A percentile compares a stretch with the other conserved stretches of the same genome.
phyloP scores from a whole-genome alignment of 345 rosid species.

The Eucalyptus decipiens region DNA sequence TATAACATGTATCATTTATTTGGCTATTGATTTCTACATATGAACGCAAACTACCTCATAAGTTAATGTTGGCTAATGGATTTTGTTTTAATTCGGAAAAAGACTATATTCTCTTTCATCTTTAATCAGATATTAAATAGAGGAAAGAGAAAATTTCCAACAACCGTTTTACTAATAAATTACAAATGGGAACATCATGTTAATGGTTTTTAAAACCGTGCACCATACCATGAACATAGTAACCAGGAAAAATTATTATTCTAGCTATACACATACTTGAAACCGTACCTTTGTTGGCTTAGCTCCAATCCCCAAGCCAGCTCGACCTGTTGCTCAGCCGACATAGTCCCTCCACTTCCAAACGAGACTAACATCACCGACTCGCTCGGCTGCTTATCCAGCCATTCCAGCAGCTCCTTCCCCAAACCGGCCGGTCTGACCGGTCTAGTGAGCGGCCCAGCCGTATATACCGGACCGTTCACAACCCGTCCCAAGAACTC shows the following conservation, averaged over 20 bases:
- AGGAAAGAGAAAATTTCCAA: not conserved
- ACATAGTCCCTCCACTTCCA: slow-evolving; percentile 62
- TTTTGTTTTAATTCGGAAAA: not conserved
- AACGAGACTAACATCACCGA: slow-evolving; percentile 61
- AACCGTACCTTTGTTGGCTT: slow-evolving; percentile 15
- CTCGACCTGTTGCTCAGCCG: slow-evolving; percentile 28
- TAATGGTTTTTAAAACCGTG: not conserved
- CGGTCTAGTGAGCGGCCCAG: slow-evolving; percentile 29
- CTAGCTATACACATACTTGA: not conserved
- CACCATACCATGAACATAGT: not conserved
- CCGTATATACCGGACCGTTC: slow-evolving; percentile 23
- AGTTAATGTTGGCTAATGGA: not conserved
- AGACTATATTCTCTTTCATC: not conserved
- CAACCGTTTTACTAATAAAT: not conserved
- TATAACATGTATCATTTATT: not conserved
- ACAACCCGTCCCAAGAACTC: not conserved
- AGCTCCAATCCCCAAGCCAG: slow-evolving; percentile 63
- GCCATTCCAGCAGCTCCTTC: slow-evolving; percentile 19
- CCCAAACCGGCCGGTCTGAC: not conserved
- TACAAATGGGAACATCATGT: not conserved
- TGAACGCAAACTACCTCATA: not conserved
- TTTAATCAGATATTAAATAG: not conserved
- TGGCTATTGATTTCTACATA: not conserved
- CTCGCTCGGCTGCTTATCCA: slow-evolving; percentile 24
- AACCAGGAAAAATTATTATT: not conserved